Base-by-base conservation (phyloP, 1,284 basidiomycete species). In the Inonotus hispidus region DNA sequence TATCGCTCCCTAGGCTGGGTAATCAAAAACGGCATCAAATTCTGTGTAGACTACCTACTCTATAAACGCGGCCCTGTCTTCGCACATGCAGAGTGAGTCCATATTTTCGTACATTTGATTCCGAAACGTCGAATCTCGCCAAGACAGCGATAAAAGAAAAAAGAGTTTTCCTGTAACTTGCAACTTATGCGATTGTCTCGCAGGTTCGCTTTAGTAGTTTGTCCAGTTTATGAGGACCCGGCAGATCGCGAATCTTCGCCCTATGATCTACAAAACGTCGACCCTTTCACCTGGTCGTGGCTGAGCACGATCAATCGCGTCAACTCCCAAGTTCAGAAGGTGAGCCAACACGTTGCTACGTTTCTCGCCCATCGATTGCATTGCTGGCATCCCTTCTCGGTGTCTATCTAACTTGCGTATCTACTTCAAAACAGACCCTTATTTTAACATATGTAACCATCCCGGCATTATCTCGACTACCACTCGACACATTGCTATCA, bases 1-100 rank as follows among this genome's bases (percentile, higher is more conserved):
- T 99, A 92, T 71, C 86, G 96, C 21, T 94, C 95, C 1, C 81
- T 99, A 3, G 97, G 97, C n/a, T 99, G 97, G 97, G 92, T 98
- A 16, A 88, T 98, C 63, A 94, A 95, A 72, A 86, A 85, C 25
- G 97, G 97, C 2, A 88, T 97, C 77, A 99, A 99, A 74, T 99
- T 99, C 74, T 98, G 95, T 70, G 90, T 90, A 46, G 97, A 99
- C 70, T 93, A 91, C 75, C 80, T 99, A 14, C 76, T 99, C 35
- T 99, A 99, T 74, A 95, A 95, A 65, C 84, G 90, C 8, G 97
- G 97, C 0, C 95, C 96, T 0, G 93, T 97, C 0, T 98, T 98
- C 71, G 81, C 88, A 2, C 97, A 99, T 72, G 95, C 97, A 19
- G 95, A 98, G 92, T 96, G 70, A 70, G 88, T 77, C 39, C 56